Evolutionary conservation across 2,329 filamentous ascomycete genomes (phyloP), one percentile per base, ranked within the genome.

Genomic region (Colletotrichum chrysophilum): DNA sequence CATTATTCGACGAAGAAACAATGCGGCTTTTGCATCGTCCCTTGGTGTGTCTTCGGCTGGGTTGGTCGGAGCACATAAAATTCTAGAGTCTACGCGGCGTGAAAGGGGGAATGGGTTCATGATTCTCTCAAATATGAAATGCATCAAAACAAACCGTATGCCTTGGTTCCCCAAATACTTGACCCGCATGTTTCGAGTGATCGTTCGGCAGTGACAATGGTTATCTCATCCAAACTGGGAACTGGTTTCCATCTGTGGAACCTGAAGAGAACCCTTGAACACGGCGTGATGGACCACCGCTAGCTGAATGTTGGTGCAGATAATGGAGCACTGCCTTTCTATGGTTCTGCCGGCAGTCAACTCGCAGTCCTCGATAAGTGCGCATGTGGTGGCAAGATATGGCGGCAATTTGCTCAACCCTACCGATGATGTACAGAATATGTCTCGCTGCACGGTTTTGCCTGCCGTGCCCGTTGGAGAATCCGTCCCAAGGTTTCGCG

Each of bases 51-150:
- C 72, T 66, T 62, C 70, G 48, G 38, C 48, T 32, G 32, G 55
- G 62, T 67, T 58, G 66, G 66, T 65, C 58, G 66, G 66, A 61
- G 72, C 72, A 67, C 61, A 77, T 38, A 66, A 61, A 74, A 61
- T 70, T 73, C 66, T 77, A 74, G 75, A 77, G 76, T 77, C 75
- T 70, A 77, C 76, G 76, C 67, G 77, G 77, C 77, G 77, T 71
- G 76, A 76, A 72, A 77, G 76, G 76, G 65, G 76, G 75, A 77
- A 77, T 75, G 76, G 76, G 76, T 77, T 77, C 76, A 77, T 77
- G 76, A 77, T 77, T 77, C 76, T 77, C 76, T 77, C 76, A 77
- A 77, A 73, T 76, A 76, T 73, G 70, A 77, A 77, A 70, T 76
- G 67, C 76, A 77, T 76, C 68, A 66, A 71, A 71, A 72, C 61